Evolutionary conservation across 148 eudicot genomes (phyloP).

Genomic region (Camellia sinensis): DNA sequence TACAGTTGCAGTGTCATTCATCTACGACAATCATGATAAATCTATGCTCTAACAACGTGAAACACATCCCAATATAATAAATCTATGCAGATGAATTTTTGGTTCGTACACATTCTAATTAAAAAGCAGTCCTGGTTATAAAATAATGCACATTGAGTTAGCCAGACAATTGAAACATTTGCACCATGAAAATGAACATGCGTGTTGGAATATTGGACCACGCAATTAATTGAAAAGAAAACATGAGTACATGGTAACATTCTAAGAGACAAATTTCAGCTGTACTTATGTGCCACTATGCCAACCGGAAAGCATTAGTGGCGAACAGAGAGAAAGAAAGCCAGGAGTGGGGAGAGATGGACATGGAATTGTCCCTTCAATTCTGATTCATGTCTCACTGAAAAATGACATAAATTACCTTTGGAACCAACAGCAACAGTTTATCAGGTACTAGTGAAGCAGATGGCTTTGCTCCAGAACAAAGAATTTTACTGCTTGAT

Average conservation of each 20-base stretch:
- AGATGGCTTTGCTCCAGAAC: slow-evolving; percentile 91
- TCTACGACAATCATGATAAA: background rate
- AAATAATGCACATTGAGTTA: too few species aligned
- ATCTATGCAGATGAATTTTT: too few species aligned
- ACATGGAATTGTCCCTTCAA: background rate
- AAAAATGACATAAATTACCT: slow-evolving; percentile 39
- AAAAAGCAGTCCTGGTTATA: too few species aligned
- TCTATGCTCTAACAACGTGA: background rate
- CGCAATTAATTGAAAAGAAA: background rate
- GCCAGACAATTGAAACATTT: background rate
- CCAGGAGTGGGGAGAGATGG: background rate
- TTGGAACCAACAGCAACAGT: slow-evolving; percentile 71
- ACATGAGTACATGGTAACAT: background rate
- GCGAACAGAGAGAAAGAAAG: slow-evolving; percentile 2
- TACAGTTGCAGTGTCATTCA: background rate
- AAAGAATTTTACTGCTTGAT: slow-evolving; percentile 61
- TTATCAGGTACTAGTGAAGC: slow-evolving; percentile 51
- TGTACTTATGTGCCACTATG: background rate
- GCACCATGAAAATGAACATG: background rate
- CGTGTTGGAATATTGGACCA: background rate
- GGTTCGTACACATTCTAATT: too few species aligned
- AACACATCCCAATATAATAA: slow-evolving; percentile 3
- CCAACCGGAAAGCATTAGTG: background rate
- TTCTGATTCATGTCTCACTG: background rate
- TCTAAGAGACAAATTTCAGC: background rate